Evolutionary conservation across 163 green algal genomes (phyloP).

Genomic region (Coccomyxa subellipsoidea): DNA sequence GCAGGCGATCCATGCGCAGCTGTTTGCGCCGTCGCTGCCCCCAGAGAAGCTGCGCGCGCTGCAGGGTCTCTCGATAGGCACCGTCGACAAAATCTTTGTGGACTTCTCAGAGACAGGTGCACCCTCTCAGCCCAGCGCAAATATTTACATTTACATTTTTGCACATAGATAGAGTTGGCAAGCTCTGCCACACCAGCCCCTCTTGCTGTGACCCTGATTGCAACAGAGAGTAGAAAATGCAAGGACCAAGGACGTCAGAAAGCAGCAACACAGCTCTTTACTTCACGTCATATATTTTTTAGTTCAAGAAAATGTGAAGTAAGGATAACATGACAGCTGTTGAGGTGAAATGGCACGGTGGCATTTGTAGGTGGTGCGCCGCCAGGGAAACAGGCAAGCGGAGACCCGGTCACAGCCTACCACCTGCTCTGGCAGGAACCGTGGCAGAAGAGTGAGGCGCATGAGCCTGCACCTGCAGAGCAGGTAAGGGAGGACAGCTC

Average conservation of each 20-base stretch:
- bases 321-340: too few relatives aligned
- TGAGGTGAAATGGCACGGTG: too few relatives aligned
- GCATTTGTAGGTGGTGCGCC: background rate
- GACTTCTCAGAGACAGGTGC: constrained; percentile 15
- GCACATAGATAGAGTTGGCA: too few relatives aligned
- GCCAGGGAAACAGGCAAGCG: too few relatives aligned
- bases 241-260: too few relatives aligned
- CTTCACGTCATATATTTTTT: too few relatives aligned
- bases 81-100: constrained; percentile 54
- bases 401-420: background rate
- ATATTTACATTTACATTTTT: too few relatives aligned
- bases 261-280: too few relatives aligned
- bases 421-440: constrained; percentile 5
- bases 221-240: too few relatives aligned
- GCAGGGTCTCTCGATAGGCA: constrained; percentile 32
- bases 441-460: background rate
- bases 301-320: too few relatives aligned
- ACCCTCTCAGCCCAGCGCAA: background rate
- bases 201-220: too few relatives aligned
- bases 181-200: too few relatives aligned
- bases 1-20: constrained; percentile 20
- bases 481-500: background rate
- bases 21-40: constrained; percentile 42
- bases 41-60: constrained; percentile 32
- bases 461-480: background rate